A percentile compares a stretch with the other conserved stretches of the same genome.
phyloP scores from a whole-genome alignment of 2,329 filamentous ascomycete species.

The Blastomyces percursus region DNA sequence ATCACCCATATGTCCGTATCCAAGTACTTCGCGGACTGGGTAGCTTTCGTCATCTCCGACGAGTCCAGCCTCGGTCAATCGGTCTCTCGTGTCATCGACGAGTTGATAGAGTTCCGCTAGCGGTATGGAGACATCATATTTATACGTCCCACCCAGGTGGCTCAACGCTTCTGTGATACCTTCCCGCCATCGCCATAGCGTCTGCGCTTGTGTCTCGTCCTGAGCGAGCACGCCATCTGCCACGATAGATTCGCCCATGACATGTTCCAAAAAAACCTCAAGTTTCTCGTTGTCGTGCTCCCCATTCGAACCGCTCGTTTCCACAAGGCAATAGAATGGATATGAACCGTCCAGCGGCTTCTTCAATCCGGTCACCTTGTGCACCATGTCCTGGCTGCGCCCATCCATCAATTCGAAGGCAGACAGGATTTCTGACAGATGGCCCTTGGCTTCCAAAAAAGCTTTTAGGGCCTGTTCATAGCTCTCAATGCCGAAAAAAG shows the following conservation, averaged over 20 bases:
- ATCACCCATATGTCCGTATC: slow-evolving; percentile 98
- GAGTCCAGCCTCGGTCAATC: slow-evolving; percentile 62
- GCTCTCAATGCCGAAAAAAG: slow-evolving; percentile 81
- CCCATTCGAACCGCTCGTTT: slow-evolving; percentile 87
- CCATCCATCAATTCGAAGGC: slow-evolving; percentile 97
- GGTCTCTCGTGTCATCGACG: slow-evolving; percentile 71
- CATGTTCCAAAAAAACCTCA: slow-evolving; percentile 76
- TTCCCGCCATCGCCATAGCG: slow-evolving; percentile 87
- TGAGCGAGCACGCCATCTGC: slow-evolving; percentile 84
- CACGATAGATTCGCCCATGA: slow-evolving; percentile 80
- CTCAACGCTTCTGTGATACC: slow-evolving; percentile 81
- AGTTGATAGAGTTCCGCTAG: slow-evolving; percentile 75
- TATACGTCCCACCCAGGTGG: slow-evolving; percentile 92
- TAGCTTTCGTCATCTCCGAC: slow-evolving; percentile 63
- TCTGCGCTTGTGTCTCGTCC: slow-evolving; percentile 77
- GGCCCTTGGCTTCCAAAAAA: slow-evolving; percentile 77
- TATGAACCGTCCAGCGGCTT: slow-evolving; percentile 71
- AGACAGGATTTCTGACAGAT: slow-evolving; percentile 89
- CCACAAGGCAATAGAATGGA: slow-evolving; percentile 92
- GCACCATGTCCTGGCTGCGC: slow-evolving; percentile 66
- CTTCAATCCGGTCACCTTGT: slow-evolving; percentile 62
- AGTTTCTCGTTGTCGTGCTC: slow-evolving; percentile 93
- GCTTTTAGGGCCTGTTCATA: slow-evolving; percentile 81
- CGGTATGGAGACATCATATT: slow-evolving; percentile 95
- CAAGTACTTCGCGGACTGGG: slow-evolving; percentile 80